Evolutionary conservation across 257 asterid genomes (phyloP).

Genomic region (Nicotiana paniculata): DNA sequence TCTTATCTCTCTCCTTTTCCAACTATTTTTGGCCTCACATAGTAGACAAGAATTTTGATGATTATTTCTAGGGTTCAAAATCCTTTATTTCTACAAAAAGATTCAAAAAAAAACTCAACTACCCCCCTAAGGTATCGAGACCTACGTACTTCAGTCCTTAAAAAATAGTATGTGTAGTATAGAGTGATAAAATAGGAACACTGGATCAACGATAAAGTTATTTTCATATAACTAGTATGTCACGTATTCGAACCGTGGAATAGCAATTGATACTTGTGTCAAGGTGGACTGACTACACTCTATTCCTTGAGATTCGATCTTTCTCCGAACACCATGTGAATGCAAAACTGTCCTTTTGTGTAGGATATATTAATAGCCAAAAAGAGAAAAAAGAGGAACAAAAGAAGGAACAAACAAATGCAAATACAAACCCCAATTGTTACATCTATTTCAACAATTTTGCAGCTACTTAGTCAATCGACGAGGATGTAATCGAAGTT

Average conservation of each 20-base stretch:
- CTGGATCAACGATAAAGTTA: too few species aligned
- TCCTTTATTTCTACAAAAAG: not conserved
- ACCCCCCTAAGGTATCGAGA: not conserved
- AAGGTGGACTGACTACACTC: fast-evolving
- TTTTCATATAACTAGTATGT: too few species aligned
- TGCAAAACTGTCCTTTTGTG: too few species aligned
- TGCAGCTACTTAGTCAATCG: too few species aligned
- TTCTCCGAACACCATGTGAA: too few species aligned
- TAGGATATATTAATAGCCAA: not conserved
- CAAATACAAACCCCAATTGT: not conserved
- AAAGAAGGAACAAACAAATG: too few species aligned
- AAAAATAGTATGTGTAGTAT: too few species aligned
- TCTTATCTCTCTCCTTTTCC: constrained; percentile 11
- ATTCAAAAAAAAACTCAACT: not conserved
- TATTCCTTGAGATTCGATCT: fast-evolving
- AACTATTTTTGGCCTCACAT: constrained; percentile 13
- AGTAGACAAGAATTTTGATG: not conserved
- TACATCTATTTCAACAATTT: too few species aligned
- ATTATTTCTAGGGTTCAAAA: not conserved
- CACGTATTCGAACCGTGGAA: too few species aligned
- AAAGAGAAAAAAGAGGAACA: too few species aligned
- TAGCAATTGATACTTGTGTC: too few species aligned
- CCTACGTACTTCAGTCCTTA: not conserved
- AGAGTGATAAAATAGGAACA: fast-evolving
- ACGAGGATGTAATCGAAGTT: too few species aligned